phyloP scores from a whole-genome alignment of 1,284 basidiomycete species.

The Microbotryum silenes-acaulis region DNA sequence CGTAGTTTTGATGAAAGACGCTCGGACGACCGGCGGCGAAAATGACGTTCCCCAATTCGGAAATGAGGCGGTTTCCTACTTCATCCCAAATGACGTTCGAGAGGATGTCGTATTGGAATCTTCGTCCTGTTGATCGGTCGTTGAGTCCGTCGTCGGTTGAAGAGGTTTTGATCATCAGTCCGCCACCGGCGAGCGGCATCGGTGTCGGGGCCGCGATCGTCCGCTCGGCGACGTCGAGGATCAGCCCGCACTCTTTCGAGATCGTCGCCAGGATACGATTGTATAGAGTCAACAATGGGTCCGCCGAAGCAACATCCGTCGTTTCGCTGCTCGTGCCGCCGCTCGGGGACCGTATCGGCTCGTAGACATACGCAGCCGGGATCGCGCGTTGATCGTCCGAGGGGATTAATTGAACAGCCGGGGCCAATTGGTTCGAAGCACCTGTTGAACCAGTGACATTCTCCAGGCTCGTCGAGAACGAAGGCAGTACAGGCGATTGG shows the following conservation, averaged over 20 bases:
- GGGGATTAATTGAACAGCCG: background rate
- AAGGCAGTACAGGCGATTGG: slow-evolving; percentile 53
- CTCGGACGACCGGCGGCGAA: slow-evolving; percentile 86
- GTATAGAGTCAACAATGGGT: slow-evolving; percentile 64
- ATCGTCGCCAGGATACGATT: slow-evolving; percentile 70
- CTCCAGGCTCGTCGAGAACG: slow-evolving; percentile 12
- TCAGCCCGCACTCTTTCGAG: slow-evolving; percentile 58
- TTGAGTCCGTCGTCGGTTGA: background rate
- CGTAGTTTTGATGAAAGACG: slow-evolving; percentile 81
- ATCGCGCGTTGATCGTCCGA: slow-evolving; percentile 5
- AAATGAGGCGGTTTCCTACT: slow-evolving; percentile 66
- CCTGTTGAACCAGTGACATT: background rate
- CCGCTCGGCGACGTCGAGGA: slow-evolving; percentile 69
- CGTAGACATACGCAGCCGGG: slow-evolving; percentile 24
- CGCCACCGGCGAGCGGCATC: background rate
- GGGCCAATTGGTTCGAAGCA: background rate
- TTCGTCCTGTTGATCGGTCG: slow-evolving; percentile 16
- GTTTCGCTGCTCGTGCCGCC: slow-evolving; percentile 40
- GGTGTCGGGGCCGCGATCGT: slow-evolving; percentile 4
- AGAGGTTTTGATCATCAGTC: background rate
- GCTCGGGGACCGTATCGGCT: slow-evolving; percentile 15
- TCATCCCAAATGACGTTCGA: slow-evolving; percentile 82
- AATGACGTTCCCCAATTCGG: slow-evolving; percentile 69
- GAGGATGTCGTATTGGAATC: slow-evolving; percentile 65
- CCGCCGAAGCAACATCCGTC: slow-evolving; percentile 39